A percentile compares a stretch with the other conserved stretches of the same genome.
Conservation (phyloP, 164 flowering plant genomes). For the Aristolochia californica region DNA sequence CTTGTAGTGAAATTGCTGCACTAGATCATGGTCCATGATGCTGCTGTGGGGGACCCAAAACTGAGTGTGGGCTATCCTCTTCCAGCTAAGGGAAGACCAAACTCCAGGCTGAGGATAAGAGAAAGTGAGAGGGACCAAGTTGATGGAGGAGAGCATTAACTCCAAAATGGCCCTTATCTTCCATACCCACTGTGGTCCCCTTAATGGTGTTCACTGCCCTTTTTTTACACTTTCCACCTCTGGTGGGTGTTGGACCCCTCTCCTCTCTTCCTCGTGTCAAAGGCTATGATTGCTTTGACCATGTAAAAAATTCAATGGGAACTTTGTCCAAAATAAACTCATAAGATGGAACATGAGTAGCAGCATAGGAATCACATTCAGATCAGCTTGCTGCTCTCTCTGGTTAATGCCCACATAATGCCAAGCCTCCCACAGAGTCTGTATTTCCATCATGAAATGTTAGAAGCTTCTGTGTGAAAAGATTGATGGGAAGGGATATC, state of each 20-base stretch:
- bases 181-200: constrained; percentile 4
- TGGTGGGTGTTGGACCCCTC: constrained; percentile 1
- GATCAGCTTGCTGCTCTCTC: too few species aligned
- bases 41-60: background rate
- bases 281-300: constrained; percentile 7
- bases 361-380: too few species aligned
- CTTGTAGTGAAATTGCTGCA: background rate
- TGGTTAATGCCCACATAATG: constrained; percentile 11
- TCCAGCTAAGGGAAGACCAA: constrained; percentile 10
- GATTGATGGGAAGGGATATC: constrained; percentile 23
- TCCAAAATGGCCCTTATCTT: constrained; percentile 9
- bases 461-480: constrained; percentile 14
- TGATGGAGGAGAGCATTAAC: constrained; percentile 3
- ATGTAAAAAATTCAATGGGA: background rate
- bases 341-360: background rate
- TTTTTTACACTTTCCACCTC: background rate
- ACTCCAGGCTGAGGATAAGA: constrained; percentile 3
- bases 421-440: constrained; percentile 8
- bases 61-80: background rate
- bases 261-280: background rate
- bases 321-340: constrained; percentile 8
- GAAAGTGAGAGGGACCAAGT: background rate
- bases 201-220: background rate
- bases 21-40: background rate
- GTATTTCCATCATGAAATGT: constrained; percentile 10